Evolutionary conservation across 83 land plant species (phyloP).

Genomic region (Isoetes engelmannii): DNA sequence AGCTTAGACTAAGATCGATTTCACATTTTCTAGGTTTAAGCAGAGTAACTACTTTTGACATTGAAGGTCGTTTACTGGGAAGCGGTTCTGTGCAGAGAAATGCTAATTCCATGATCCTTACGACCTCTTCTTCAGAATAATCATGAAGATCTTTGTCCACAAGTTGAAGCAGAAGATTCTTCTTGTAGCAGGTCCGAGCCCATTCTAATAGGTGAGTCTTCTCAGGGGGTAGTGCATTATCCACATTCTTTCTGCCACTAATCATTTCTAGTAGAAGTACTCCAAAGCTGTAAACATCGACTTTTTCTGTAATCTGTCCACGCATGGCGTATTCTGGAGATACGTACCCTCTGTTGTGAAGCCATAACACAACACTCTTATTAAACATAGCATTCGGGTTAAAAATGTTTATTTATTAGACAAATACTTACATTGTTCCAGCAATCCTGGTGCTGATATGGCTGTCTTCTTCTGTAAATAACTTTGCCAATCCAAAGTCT

Average conservation of each 20-base stretch:
- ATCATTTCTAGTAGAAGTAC: conserved; percentile 29
- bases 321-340: conserved; percentile 35
- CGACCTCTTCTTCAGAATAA: conserved; percentile 20
- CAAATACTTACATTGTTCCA: conserved; percentile 43
- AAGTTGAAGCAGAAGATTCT: no score
- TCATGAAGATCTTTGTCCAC: conserved; percentile 10
- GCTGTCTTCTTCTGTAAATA: conserved; percentile 36
- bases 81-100: conserved; percentile 37
- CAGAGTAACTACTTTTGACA: conserved; percentile 39
- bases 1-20: no score
- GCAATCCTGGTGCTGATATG: conserved; percentile 26
- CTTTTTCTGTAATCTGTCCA: conserved; percentile 37
- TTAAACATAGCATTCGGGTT: no score
- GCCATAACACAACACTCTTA: background rate
- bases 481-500: conserved; percentile 51
- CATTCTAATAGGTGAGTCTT: conserved; percentile 38
- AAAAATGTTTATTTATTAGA: background rate
- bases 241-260: conserved; percentile 22
- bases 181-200: background rate
- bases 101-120: conserved; percentile 33
- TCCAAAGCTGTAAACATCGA: conserved; percentile 39
- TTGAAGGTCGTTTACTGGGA: conserved; percentile 36
- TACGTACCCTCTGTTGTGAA: background rate
- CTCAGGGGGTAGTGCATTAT: background rate
- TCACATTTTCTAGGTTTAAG: conserved; percentile 11